Percentiles rank a stretch among this genome's conserved stretches.
These are phyloP conservation scores for Daldinia eschscholtzii DNA, from an alignment of 2,329 filamentous ascomycete species.

Conservation along the genomic window DNA sequence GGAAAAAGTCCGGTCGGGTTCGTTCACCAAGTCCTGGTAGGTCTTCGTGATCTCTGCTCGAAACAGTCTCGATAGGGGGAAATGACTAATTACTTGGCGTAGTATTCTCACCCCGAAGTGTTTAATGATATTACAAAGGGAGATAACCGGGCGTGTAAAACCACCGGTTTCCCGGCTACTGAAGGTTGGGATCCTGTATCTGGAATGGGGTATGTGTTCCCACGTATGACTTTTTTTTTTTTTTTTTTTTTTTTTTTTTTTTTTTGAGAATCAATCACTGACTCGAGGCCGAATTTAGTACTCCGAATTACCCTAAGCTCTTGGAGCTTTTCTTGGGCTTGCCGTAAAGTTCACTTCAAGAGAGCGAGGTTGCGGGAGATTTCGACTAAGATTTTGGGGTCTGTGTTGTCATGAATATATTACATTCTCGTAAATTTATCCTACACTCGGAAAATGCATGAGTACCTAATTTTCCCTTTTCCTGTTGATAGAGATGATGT, in stretches of 20 bases:
- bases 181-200: constrained; percentile 58
- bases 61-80: neutral
- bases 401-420: neutral
- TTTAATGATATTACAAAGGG: constrained; percentile 57
- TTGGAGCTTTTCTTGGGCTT: constrained; percentile 52
- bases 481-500: constrained; percentile 9
- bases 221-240: no score
- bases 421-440: neutral
- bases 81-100: neutral
- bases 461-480: neutral
- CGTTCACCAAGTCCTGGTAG: constrained; percentile 61
- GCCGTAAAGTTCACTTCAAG: constrained; percentile 36
- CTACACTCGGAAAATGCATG: neutral
- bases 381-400: neutral
- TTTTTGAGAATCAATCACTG: constrained; percentile 16
- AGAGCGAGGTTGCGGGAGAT: neutral
- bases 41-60: constrained; percentile 1
- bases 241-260: no score
- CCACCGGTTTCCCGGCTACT: constrained; percentile 58
- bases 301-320: constrained; percentile 53
- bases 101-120: constrained; percentile 59
- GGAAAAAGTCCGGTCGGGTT: constrained; percentile 65
- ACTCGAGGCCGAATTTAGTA: constrained; percentile 41
- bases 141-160: constrained; percentile 54
- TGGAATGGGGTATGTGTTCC: constrained; percentile 50